Evolutionary conservation across 2,329 filamentous ascomycete species (phyloP), one percentile per base, ranked within the genome.

Genomic region (Pseudogymnoascus sp.): DNA sequence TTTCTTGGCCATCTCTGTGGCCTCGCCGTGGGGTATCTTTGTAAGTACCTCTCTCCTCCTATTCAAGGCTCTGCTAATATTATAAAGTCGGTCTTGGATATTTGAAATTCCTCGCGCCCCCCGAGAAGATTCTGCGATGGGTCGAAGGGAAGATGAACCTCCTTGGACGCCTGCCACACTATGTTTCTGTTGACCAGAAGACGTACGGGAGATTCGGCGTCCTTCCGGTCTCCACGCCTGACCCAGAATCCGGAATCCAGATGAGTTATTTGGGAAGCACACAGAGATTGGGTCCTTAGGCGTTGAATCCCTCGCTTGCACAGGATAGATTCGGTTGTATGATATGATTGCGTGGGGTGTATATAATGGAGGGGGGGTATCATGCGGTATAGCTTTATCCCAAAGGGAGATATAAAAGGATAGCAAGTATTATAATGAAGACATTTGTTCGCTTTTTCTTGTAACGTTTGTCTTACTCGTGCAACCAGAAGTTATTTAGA

Each of bases 101-200:
- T 72, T 84, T 97, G 69, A 92, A 91, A 74, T 88, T 95, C 71
- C 81, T 97, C 41, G 90, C 91, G 13, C 94, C 94, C 21, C 92
- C 91, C 1, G 94, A 97, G 76, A 90, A 89, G 82, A 83, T 89
- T 29, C 79, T 97, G 62, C 84, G 92, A 66, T 97, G 89, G 86
- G 82, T 97, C 62, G 94, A 99, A 76, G 85, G 84, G 15, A 95
- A 93, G 73, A 78, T 97, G 64, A 94, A 96, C 71, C 80, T 97
- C 8, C 80, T 96, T 21, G 90, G 86, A 17, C 82, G 91, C 63
- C 77, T 97, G 27, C 93, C 93, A 48, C 91, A 96, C 75, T 97
- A 96, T 71, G 89, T 97, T 58, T 95, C 90, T 62, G 87, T 97
- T 13, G 93, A 97, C 71, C 92, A 96, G 75, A 97, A 96, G 81